Evolutionary conservation across 768 basidiomycete species (phyloP).

Genomic region (Boletus sensibilis): DNA sequence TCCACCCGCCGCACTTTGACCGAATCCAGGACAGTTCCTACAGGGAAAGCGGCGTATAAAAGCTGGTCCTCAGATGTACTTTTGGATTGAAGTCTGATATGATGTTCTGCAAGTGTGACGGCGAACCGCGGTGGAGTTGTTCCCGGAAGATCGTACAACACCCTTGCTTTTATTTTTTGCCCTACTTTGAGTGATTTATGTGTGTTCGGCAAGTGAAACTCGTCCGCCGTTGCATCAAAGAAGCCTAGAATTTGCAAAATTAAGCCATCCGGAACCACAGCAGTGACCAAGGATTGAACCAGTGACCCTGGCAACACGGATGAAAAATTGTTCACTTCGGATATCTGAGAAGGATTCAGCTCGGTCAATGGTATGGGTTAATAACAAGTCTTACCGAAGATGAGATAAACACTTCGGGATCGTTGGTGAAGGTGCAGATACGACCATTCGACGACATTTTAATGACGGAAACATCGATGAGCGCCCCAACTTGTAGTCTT

Average conservation of each 20-base stretch:
- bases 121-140: constrained; percentile 79
- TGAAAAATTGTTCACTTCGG: constrained; percentile 73
- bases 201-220: constrained; percentile 61
- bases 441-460: constrained; percentile 76
- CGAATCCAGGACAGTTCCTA: constrained; percentile 70
- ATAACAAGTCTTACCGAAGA: constrained; percentile 49
- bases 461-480: constrained; percentile 65
- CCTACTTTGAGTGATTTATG: constrained; percentile 56
- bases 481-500: constrained; percentile 58
- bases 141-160: constrained; percentile 75
- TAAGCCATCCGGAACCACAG: constrained; percentile 68
- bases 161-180: constrained; percentile 77
- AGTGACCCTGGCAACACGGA: constrained; percentile 86
- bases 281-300: constrained; percentile 80
- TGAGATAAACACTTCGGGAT: constrained; percentile 46
- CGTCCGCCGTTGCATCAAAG: constrained; percentile 88
- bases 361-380: neutral
- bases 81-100: constrained; percentile 54
- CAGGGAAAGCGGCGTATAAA: constrained; percentile 60
- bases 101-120: constrained; percentile 72
- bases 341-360: constrained; percentile 44
- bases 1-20: constrained; percentile 77
- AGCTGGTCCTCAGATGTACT: constrained; percentile 25
- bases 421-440: constrained; percentile 66
- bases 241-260: constrained; percentile 89